Evolutionary conservation across 306 rosid genomes (phyloP), one percentile per base, ranked within the genome.

Genomic region (Parietaria judaica): DNA sequence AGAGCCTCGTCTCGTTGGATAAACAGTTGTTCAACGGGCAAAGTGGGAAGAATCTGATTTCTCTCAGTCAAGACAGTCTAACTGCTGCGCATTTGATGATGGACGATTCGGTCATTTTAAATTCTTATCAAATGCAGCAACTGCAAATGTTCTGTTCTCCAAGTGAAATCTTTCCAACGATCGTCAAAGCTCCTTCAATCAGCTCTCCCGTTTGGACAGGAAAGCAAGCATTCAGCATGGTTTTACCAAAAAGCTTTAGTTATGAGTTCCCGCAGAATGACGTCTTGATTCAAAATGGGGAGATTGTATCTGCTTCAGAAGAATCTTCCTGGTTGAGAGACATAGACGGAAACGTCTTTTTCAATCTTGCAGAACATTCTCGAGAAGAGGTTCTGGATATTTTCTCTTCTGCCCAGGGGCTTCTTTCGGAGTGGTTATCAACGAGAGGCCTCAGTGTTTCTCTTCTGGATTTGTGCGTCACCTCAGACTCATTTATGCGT

Each of bases 391-490:
- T 80, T 58, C 78, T 94, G 54, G 84, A 84, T 56, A 64, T 83
- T 66, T 72, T 88, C 75, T 65, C 58, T 64, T 74, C 77, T 51
- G 95, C 96, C 3, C 97, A 88, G 60, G 77, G 72, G 63, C 87
- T 80, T 69, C 90, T 92, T 51, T 86, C 90, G 72, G 96, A 92
- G 71, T 88, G 99, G 97, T 66, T 88, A 67, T 84, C 94, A 54
- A 81, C 72, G 80, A 79, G 78, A 66, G 99, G 99, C 52, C 86
- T 92, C 66, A 92, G 94, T 51, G 96, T 88, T 68, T 92, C 99
- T 61, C 86, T 92, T 36, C 60, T 80, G n/a, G 97, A 92, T 53
- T 47, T 92, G 74, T 79, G 82, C 72, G 87, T 92, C 15, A 69
- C 95, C 45, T 61, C 80, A 3, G 87, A 92, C 60, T 70, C 80